A percentile compares a stretch with the other conserved stretches of the same genome.
These are phyloP conservation scores for Arthrobotrys pseudoclavata DNA, from an alignment of 2,329 filamentous ascomycete genomes.

Conservation along the genomic window DNA sequence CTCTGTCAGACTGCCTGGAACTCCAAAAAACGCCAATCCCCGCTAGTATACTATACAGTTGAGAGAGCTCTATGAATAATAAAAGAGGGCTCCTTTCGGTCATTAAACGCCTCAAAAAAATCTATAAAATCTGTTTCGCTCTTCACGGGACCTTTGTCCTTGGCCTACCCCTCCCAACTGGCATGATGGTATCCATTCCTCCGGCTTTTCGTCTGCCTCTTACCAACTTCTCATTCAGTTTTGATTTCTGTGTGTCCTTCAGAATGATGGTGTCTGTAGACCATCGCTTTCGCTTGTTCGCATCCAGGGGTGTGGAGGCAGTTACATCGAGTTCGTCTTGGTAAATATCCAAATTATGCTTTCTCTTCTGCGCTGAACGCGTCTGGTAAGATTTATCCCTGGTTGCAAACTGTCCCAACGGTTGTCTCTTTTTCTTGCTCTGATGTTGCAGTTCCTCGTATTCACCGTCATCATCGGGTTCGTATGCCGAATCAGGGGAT, in stretches of 20 bases:
- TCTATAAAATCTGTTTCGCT: not conserved
- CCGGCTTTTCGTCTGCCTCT: constrained; percentile 6
- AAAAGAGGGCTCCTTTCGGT: not conserved
- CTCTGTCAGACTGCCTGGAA: not conserved
- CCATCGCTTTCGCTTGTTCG: not conserved
- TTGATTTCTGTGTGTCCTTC: constrained; percentile 30
- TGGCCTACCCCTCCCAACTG: constrained; percentile 18
- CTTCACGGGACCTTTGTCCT: constrained; percentile 22
- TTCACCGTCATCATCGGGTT: constrained; percentile 32
- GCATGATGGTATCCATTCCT: not conserved
- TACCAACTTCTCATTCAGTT: constrained; percentile 29
- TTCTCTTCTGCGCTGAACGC: not conserved
- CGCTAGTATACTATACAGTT: constrained; percentile 20
- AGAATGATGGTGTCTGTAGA: not conserved
- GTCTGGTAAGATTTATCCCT: not conserved
- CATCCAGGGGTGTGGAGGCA: not conserved
- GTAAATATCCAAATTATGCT: constrained; percentile 30
- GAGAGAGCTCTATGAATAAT: constrained; percentile 12
- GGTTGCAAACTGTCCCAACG: not conserved
- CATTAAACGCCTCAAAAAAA: not conserved
- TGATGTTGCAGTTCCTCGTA: constrained; percentile 13
- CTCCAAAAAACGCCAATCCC: constrained; percentile 12
- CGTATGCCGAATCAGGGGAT: constrained; percentile 32
- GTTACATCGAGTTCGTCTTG: constrained; percentile 57
- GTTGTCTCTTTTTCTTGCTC: constrained; percentile 6